Conservation (phyloP, 1,139 yeast genomes). For the Zygosaccharomyces sapae region DNA sequence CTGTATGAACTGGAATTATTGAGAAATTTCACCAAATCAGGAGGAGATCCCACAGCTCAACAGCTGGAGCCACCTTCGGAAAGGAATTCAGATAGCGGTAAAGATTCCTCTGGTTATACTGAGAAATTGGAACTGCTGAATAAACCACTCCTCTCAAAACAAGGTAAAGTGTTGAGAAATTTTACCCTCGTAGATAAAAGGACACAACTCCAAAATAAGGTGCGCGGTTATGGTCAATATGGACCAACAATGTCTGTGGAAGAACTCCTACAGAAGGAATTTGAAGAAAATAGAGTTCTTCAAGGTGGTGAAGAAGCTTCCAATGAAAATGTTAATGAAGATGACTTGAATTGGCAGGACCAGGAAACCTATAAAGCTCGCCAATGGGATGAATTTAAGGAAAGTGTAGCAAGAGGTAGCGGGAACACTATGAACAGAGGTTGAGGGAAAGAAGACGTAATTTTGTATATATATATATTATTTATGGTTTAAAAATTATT, state of each 20-base stretch:
- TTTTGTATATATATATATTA: slow-evolving; percentile 2
- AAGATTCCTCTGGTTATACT: slow-evolving; percentile 46
- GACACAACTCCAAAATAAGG: slow-evolving; percentile 56
- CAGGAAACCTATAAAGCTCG: slow-evolving; percentile 61
- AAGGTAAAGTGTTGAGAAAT: slow-evolving; percentile 78
- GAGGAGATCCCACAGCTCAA: not conserved
- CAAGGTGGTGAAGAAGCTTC: slow-evolving; percentile 47
- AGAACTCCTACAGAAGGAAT: slow-evolving; percentile 81
- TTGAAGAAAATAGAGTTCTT: slow-evolving; percentile 75
- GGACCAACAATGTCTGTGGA: slow-evolving; percentile 95
- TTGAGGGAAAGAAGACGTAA: slow-evolving; percentile 30
- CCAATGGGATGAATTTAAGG: slow-evolving; percentile 91
- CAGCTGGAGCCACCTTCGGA: slow-evolving; percentile 22
- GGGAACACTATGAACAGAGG: slow-evolving; percentile 89
- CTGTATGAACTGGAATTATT: slow-evolving; percentile 31
- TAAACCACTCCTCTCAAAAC: slow-evolving; percentile 49
- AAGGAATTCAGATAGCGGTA: slow-evolving; percentile 14
- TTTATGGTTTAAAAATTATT: not conserved
- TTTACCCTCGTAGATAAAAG: slow-evolving; percentile 69
- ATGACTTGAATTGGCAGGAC: slow-evolving; percentile 52
- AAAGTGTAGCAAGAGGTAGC: slow-evolving; percentile 77
- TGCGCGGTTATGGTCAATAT: slow-evolving; percentile 87
- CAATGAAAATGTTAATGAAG: slow-evolving; percentile 48
- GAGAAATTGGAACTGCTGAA: slow-evolving; percentile 48
- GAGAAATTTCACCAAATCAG: slow-evolving; percentile 26